These are phyloP conservation scores for Podospora sp. DNA, from an alignment of 495 filamentous ascomycete genomes.

Conservation along the genomic window DNA sequence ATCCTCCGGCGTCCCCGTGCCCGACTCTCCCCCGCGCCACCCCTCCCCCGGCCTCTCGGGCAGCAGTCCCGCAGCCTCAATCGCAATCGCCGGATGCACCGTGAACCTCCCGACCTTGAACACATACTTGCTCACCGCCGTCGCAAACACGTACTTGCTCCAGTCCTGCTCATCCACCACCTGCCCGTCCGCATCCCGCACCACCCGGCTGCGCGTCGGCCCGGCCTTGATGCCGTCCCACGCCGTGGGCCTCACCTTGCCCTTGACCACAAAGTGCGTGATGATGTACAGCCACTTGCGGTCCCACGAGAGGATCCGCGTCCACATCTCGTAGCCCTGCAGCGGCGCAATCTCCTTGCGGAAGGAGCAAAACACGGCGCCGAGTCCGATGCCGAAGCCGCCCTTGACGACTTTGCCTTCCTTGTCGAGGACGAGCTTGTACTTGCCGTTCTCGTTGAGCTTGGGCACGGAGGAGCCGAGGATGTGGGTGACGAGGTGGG, in stretches of 20 bases:
- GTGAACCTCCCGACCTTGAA: conserved; percentile 87
- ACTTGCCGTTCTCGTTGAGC: conserved; percentile 44
- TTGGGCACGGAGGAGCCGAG: conserved; percentile 51
- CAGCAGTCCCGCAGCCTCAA: conserved; percentile 69
- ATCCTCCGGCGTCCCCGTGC: conserved; percentile 37
- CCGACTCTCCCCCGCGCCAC: conserved; percentile 47
- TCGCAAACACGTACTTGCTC: conserved; percentile 65
- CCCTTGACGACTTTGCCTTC: conserved; percentile 37
- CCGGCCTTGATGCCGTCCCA: conserved; percentile 34
- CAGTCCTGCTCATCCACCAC: conserved; percentile 56
- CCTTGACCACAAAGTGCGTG: conserved; percentile 60
- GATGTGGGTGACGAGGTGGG: conserved; percentile 59
- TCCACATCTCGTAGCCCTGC: conserved; percentile 72
- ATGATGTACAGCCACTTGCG: conserved; percentile 56
- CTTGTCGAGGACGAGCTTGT: conserved; percentile 46
- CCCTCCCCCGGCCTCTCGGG: conserved; percentile 57
- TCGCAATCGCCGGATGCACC: conserved; percentile 75
- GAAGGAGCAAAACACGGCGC: conserved; percentile 68
- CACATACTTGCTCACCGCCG: conserved; percentile 82
- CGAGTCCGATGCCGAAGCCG: conserved; percentile 63
- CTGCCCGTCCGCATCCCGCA: conserved; percentile 39
- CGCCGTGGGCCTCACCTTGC: conserved; percentile 52
- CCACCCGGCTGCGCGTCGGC: conserved; percentile 25
- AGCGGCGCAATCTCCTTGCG: conserved; percentile 70
- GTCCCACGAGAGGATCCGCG: conserved; percentile 71